These are phyloP conservation scores for Fraxinus pennsylvanica DNA, from an alignment of 257 asterid species.

Conservation along the genomic window DNA sequence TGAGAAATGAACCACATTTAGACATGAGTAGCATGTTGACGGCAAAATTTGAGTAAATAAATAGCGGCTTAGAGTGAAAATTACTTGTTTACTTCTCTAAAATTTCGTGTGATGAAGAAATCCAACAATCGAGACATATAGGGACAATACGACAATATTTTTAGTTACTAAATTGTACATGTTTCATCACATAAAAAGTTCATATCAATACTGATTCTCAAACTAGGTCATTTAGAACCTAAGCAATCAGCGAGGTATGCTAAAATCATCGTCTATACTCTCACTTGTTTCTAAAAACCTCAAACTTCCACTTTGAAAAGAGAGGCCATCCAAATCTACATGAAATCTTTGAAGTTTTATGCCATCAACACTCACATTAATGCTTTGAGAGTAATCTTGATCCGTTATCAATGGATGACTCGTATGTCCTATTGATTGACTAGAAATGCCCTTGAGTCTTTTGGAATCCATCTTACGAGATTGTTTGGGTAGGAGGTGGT, in stretches of 20 bases:
- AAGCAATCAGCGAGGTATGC: not conserved
- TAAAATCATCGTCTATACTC: conserved; percentile 31
- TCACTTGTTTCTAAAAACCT: conserved; percentile 57
- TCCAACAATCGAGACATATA: not conserved
- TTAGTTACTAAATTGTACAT: no score
- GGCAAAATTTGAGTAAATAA: no score
- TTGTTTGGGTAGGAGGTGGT: conserved; percentile 11
- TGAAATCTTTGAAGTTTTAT: conserved; percentile 61
- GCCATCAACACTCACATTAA: conserved; percentile 51
- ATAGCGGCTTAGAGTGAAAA: no score
- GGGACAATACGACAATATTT: no score
- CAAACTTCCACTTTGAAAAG: conserved; percentile 54
- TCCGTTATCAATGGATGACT: not conserved
- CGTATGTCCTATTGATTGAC: not conserved
- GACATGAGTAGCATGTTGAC: no score
- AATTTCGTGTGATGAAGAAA: not conserved
- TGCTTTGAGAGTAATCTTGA: conserved; percentile 37
- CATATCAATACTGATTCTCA: not conserved
- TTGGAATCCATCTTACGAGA: not conserved
- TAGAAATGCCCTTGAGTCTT: not conserved
- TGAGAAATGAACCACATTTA: no score
- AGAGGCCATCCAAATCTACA: conserved; percentile 43
- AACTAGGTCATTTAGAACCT: not conserved
- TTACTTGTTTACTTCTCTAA: not conserved
- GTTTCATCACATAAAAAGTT: not conserved